A percentile compares a stretch with the other conserved stretches of the same genome.
phyloP scores from a whole-genome alignment of 2,329 filamentous ascomycete genomes.

The Hypoxylon sp. region DNA sequence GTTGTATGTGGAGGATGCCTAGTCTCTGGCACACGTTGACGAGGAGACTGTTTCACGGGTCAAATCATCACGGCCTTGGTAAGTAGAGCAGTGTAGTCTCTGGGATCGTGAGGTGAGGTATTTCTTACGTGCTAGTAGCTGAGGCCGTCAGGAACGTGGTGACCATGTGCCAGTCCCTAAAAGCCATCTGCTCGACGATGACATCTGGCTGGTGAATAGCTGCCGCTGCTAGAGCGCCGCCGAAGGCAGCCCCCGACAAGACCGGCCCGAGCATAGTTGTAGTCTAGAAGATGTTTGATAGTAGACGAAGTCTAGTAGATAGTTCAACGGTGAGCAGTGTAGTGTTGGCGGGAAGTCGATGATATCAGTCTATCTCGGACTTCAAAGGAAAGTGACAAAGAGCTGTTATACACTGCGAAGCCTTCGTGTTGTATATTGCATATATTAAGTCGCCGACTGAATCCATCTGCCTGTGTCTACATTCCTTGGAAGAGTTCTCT shows the following conservation, averaged over 20 bases:
- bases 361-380: not conserved
- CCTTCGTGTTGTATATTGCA: too few species aligned
- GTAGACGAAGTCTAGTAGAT: not conserved
- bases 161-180: constrained; percentile 71
- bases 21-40: constrained; percentile 56
- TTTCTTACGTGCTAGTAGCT: constrained; percentile 66
- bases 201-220: constrained; percentile 67
- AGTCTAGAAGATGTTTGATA: not conserved
- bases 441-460: constrained; percentile 29
- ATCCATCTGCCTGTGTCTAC: constrained; percentile 11
- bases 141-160: constrained; percentile 70
- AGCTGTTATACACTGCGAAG: constrained; percentile 27
- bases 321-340: not conserved
- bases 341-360: not conserved
- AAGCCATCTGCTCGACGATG: constrained; percentile 67
- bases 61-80: not conserved
- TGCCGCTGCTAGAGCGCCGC: constrained; percentile 65
- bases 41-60: constrained; percentile 33
- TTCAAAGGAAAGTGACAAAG: constrained; percentile 1
- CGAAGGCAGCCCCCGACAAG: constrained; percentile 65
- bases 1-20: constrained; percentile 53
- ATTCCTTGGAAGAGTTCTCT: constrained; percentile 12
- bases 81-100: constrained; percentile 1
- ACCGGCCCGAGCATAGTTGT: constrained; percentile 36
- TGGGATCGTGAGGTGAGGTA: not conserved